Base-by-base conservation (phyloP, 176 grass and related monocot genomes). In the Puya raimondii region DNA sequence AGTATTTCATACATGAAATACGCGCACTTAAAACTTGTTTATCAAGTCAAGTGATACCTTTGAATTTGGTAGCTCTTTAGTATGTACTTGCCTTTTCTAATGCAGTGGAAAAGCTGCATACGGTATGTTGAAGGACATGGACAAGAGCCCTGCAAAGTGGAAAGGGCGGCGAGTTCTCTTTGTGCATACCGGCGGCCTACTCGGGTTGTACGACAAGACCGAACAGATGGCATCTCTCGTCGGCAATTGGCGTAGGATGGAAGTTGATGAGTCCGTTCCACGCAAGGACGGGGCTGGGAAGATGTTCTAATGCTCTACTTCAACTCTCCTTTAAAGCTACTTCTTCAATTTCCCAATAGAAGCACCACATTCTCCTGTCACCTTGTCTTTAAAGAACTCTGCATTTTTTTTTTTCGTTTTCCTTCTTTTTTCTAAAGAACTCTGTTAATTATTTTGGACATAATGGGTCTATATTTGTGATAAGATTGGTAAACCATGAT, bases 171-270 rank as follows among this genome's bases (percentile, higher is more conserved):
- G 82, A 83, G 59, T 99, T 76, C 77, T 99, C 53, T 99, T 99
- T 67, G 14, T 99, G 67, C 94, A 93, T 48, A 99, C 87, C 12
- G 89, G 94, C 11, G 94, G 89, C 17, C 89, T 99, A 72, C 86
- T 99, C 49, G 94, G 89, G n/a, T 82, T 99, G 80, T 99, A 88
- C 50, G 89, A 93, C 72, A 99, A 91, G 73, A 74, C 68, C 47
- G 89, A 88, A 12, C 63, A 91, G 49, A 75, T 99, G 80, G 64
- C 82, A 74, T 82, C 84, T 70, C 74, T 85, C 48, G 80, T 73
- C 82, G 87, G 82, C 9, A 79, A 80, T n/a, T 99, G 87, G 84
- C 72, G 78, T 11, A 93, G 70, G 82, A 93, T 99, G 94, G 84
- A 91, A 11, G 77, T 99, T 66, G 87, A 88, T 70, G 84, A 93